phyloP scores from a whole-genome alignment of 106 monocot genomes.

The Hemerocallis citrina region DNA sequence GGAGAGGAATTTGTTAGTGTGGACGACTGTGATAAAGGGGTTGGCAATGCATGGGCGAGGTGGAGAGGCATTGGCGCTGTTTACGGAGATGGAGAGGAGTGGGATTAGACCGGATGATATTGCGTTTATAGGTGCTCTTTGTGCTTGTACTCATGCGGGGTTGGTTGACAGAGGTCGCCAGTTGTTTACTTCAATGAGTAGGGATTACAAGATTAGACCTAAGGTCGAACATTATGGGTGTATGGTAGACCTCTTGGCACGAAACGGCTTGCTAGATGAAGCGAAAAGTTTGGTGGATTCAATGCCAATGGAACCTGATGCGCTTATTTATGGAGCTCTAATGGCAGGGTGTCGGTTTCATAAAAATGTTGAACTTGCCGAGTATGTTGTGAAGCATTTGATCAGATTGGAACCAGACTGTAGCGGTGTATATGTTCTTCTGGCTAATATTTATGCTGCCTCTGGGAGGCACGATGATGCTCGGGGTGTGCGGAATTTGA shows the following conservation, averaged over 20 bases:
- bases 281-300: conserved; percentile 30
- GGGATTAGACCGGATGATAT: conserved; percentile 45
- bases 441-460: conserved; percentile 47
- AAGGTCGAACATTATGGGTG: conserved; percentile 72
- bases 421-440: conserved; percentile 45
- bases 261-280: conserved; percentile 41
- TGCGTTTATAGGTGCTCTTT: conserved; percentile 43
- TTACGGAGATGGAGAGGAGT: conserved; percentile 39
- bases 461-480: conserved; percentile 33
- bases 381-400: conserved; percentile 27
- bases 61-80: conserved; percentile 32
- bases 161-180: conserved; percentile 30
- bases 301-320: conserved; percentile 39
- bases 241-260: conserved; percentile 50
- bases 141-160: conserved; percentile 58
- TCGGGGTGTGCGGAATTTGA: conserved; percentile 26
- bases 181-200: conserved; percentile 33
- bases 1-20: conserved; percentile 37
- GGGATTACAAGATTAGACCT: conserved; percentile 24
- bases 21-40: conserved; percentile 46
- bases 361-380: conserved; percentile 33
- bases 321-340: conserved; percentile 47
- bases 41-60: conserved; percentile 50
- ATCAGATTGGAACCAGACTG: conserved; percentile 29
- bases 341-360: conserved; percentile 44